Conservation (phyloP, 106 monocot species). For the Alisma plantagoaquatica region DNA sequence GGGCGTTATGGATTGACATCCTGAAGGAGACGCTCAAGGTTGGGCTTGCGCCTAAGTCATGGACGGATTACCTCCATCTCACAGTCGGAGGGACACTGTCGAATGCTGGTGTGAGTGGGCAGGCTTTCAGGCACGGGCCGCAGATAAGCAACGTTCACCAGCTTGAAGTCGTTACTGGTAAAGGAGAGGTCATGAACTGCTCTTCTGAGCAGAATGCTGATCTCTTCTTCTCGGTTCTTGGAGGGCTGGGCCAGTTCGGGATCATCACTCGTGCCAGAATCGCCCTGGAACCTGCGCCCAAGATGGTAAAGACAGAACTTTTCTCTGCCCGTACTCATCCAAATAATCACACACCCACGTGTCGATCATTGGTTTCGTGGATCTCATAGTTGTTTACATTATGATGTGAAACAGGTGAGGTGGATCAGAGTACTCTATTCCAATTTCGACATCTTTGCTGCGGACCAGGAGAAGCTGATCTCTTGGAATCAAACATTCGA, state of each 20-base stretch:
- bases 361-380: no score
- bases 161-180: constrained; percentile 71
- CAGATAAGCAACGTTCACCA: constrained; percentile 77
- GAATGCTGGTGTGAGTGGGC: constrained; percentile 81
- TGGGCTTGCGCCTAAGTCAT: constrained; percentile 70
- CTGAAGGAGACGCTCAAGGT: constrained; percentile 43
- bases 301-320: constrained; percentile 68
- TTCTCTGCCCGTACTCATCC: no score
- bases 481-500: constrained; percentile 47
- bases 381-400: no score
- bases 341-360: no score
- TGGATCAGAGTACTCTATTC: constrained; percentile 88
- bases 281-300: constrained; percentile 50
- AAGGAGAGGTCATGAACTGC: constrained; percentile 48
- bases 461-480: constrained; percentile 82
- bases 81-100: constrained; percentile 73
- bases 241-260: constrained; percentile 71
- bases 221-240: constrained; percentile 58
- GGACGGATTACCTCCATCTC: constrained; percentile 88
- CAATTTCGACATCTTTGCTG: constrained; percentile 44
- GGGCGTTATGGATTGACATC: constrained; percentile 65
- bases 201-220: constrained; percentile 42
- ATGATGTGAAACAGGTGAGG: constrained; percentile 67
- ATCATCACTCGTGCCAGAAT: constrained; percentile 64
- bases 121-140: constrained; percentile 77